Percentiles rank a stretch among this genome's conserved stretches.
Evolutionary conservation across 2,329 filamentous ascomycete species (phyloP).

Genomic region (Diaporthe sp.): DNA sequence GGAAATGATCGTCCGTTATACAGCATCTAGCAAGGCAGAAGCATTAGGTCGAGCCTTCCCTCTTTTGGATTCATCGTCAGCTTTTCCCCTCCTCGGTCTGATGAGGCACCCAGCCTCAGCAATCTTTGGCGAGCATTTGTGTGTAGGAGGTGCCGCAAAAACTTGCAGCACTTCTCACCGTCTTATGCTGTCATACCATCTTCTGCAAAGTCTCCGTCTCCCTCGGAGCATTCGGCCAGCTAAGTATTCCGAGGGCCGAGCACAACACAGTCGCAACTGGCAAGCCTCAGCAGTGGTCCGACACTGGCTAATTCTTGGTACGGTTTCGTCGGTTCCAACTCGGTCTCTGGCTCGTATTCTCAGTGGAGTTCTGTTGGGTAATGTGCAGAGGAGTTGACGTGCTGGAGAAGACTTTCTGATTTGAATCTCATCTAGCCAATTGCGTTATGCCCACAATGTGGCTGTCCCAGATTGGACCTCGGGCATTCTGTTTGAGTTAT

Average conservation of each 20-base stretch:
- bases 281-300: conserved; percentile 25
- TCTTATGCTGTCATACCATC: conserved; percentile 28
- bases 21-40: not conserved
- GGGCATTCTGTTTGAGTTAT: not conserved
- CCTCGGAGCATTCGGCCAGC: conserved; percentile 24
- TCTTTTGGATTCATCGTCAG: not conserved
- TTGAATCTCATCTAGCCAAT: not conserved
- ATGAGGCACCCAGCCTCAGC: not conserved
- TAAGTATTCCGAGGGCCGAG: not conserved
- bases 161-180: conserved; percentile 11
- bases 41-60: not conserved
- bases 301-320: conserved; percentile 17
- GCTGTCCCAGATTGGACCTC: not conserved
- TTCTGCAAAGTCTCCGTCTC: not conserved
- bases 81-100: conserved; percentile 19
- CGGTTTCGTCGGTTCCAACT: not conserved
- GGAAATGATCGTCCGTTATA: not conserved
- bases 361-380: not conserved
- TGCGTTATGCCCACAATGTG: not conserved
- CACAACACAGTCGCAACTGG: not conserved
- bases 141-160: conserved; percentile 10
- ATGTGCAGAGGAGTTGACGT: not conserved
- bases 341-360: not conserved
- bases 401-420: too few relatives aligned
- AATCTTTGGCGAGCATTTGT: not conserved